phyloP scores from a whole-genome alignment of 345 rosid species.

The Excoecaria agallocha region DNA sequence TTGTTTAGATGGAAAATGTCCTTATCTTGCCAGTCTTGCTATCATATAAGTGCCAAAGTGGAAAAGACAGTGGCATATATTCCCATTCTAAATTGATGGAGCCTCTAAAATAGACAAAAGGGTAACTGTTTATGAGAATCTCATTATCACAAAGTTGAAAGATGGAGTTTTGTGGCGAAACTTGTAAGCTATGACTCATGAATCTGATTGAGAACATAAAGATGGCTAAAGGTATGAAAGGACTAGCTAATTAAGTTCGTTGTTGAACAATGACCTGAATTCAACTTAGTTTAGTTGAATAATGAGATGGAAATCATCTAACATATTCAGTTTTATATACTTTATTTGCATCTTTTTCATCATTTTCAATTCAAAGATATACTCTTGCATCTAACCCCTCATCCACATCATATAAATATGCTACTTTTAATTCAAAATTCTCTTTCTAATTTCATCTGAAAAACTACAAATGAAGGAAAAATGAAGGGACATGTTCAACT shows the following conservation, averaged over 20 bases:
- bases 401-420: neutral
- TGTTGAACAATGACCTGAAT: slow-evolving; percentile 69
- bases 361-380: slow-evolving; percentile 10
- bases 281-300: slow-evolving; percentile 53
- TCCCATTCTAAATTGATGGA: slow-evolving; percentile 55
- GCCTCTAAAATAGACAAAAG: slow-evolving; percentile 31
- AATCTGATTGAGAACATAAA: slow-evolving; percentile 28
- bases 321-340: neutral
- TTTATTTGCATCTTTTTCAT: neutral
- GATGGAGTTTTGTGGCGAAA: slow-evolving; percentile 71
- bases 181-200: slow-evolving; percentile 51
- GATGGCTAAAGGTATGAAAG: slow-evolving; percentile 19
- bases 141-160: slow-evolving; percentile 63
- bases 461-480: too few species aligned
- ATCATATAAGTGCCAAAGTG: slow-evolving; percentile 30
- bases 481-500: too few species aligned
- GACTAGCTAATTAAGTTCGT: slow-evolving; percentile 18
- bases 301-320: slow-evolving; percentile 47
- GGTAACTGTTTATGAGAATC: slow-evolving; percentile 42
- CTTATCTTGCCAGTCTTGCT: slow-evolving; percentile 31
- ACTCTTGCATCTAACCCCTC: slow-evolving; percentile 5
- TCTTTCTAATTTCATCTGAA: neutral
- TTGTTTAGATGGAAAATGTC: slow-evolving; percentile 31
- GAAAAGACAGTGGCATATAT: slow-evolving; percentile 45
- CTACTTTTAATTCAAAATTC: slow-evolving; percentile 1